Conservation (phyloP, 2,329 filamentous ascomycete species). For the Chaetomium sp. region DNA sequence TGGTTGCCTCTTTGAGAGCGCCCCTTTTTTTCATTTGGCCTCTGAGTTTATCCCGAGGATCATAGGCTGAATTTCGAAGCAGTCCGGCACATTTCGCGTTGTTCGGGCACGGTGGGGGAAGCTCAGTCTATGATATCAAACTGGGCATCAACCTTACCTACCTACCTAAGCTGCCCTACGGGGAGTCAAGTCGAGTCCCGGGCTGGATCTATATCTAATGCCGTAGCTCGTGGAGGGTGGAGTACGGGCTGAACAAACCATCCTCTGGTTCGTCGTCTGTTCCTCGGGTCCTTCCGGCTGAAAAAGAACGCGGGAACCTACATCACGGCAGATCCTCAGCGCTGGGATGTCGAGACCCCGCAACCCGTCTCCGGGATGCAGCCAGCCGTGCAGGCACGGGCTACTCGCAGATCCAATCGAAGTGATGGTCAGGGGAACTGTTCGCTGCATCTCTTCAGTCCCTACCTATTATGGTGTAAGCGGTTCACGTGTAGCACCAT, state of each 20-base stretch:
- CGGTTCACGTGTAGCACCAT: too few species aligned
- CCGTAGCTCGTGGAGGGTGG: not conserved
- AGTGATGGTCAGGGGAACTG: not conserved
- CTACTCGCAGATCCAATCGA: not conserved
- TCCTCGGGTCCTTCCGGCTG: not conserved
- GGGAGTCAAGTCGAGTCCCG: not conserved
- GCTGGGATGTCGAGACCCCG: not conserved
- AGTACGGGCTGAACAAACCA: not conserved
- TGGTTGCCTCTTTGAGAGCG: conserved; percentile 3
- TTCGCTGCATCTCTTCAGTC: not conserved
- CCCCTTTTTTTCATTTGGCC: not conserved
- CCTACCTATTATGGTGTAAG: not conserved
- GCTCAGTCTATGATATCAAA: not conserved
- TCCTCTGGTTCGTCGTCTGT: not conserved
- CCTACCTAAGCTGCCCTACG: too few species aligned
- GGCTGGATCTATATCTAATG: not conserved
- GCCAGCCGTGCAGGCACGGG: not conserved
- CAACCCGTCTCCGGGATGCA: not conserved
- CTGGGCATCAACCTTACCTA: too few species aligned
- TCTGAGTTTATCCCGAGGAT: conserved; percentile 6
- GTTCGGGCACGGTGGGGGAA: not conserved
- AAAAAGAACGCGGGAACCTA: not conserved
- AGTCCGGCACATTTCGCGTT: conserved; percentile 7
- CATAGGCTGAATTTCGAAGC: conserved; percentile 16
- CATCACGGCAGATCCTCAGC: not conserved